Conservation (phyloP, 805 yeast genomes). For the Zygoascus tannicola region DNA sequence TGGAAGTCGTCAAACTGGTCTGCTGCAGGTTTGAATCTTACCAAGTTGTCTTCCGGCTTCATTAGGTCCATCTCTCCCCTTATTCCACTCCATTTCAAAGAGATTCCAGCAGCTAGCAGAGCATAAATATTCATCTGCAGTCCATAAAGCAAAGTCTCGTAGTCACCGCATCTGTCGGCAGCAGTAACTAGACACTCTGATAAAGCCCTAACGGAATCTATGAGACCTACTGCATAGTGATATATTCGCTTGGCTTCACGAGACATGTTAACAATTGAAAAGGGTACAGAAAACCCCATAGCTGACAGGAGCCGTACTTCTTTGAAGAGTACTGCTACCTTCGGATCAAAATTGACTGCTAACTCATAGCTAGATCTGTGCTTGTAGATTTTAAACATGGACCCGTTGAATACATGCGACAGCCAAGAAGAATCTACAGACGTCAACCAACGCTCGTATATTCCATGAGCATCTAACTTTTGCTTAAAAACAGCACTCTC, state of each 20-base stretch:
- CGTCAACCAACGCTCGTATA: constrained; percentile 43
- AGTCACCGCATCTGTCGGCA: constrained; percentile 29
- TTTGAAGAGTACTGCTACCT: constrained; percentile 36
- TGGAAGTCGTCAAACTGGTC: background rate
- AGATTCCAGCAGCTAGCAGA: constrained; percentile 29
- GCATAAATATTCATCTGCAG: constrained; percentile 12
- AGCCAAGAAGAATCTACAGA: constrained; percentile 18
- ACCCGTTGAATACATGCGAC: constrained; percentile 23
- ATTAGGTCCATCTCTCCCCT: constrained; percentile 41
- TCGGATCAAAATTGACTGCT: constrained; percentile 43
- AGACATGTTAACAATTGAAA: constrained; percentile 37
- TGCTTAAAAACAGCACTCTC: constrained; percentile 40
- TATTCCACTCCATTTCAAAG: constrained; percentile 46
- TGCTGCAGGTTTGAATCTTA: background rate
- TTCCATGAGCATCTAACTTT: constrained; percentile 35
- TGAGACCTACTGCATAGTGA: constrained; percentile 47
- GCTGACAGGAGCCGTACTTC: constrained; percentile 45
- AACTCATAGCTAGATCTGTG: constrained; percentile 28
- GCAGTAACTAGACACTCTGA: constrained; percentile 28
- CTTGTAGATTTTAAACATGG: constrained; percentile 32
- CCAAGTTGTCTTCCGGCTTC: constrained; percentile 1
- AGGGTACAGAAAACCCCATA: constrained; percentile 51
- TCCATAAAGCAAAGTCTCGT: constrained; percentile 26
- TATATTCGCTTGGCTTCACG: constrained; percentile 42
- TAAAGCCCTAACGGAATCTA: constrained; percentile 42